Evolutionary conservation across 2,329 filamentous ascomycete species (phyloP), one percentile per base, ranked within the genome.

Genomic region (Sporothrix phasma): DNA sequence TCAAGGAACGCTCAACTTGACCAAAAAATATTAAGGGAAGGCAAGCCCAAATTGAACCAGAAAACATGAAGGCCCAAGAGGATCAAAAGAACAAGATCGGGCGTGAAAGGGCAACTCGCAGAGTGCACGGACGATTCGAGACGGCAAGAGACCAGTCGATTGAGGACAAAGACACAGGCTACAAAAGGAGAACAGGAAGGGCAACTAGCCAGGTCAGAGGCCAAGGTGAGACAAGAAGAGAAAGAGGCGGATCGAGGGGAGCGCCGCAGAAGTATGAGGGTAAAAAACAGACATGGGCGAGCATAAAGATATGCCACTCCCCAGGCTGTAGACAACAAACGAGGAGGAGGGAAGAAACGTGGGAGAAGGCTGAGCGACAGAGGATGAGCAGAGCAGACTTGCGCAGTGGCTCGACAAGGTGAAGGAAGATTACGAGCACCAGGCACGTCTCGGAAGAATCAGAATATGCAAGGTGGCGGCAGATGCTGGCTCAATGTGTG

Each of bases 81-180:
- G 49, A 26, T 45, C 31, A 26, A 41, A n/a, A 45, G 26, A n/a
- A 22, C 45, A 37, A 41, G 24, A 54, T 39, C 29, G 10, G 22
- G 51, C 6, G 37, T 41, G 39, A 34, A 43, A 45, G 17, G 46
- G 39, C 13, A 56, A 62, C 46, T 31, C 46, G 19, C 46, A 53
- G 60, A 53, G 46, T 43, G 61, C 61, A 63, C 51, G 34, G 51
- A 47, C 13, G 61, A 29, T 13, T 10, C 26, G 45, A 29, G 37
- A 54, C 54, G 11, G 60, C 29, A 24, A 29, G 49, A 64, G 29
- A 43, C 41, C n/a, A 29, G n/a, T 34, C 39, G 43, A 26, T 49
- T 10, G 53, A n/a, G 5, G 41, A 51, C 56, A 64, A 17, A 19
- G 31, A 17, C 62, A 62, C 31, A 65, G 49, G 59, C 63, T 49